These are phyloP conservation scores for Solanum piurae DNA, from an alignment of 257 asterid species.

Conservation along the genomic window DNA sequence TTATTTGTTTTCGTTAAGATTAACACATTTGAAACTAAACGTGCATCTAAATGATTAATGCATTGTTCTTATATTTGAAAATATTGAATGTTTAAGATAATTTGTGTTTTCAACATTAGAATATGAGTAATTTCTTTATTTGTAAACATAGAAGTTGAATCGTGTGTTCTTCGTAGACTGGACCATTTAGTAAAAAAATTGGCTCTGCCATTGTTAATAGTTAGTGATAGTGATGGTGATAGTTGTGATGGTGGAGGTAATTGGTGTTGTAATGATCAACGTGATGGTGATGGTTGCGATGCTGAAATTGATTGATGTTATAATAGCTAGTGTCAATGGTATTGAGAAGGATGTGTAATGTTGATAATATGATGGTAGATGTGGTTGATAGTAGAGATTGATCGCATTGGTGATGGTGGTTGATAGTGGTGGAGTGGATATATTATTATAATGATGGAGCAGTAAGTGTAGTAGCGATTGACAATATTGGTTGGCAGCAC, in stretches of 20 bases:
- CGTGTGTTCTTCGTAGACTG: neutral
- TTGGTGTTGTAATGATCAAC: neutral
- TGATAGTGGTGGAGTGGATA: neutral
- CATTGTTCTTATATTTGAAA: no score
- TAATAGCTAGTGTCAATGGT: neutral
- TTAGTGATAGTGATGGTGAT: neutral
- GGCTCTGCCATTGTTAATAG: rapidly evolving
- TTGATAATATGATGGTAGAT: neutral
- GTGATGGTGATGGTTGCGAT: neutral
- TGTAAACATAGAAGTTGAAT: no score
- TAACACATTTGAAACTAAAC: no score
- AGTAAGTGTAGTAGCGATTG: no score
- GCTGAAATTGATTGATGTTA: neutral
- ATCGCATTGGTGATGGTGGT: rapidly evolving
- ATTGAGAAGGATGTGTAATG: no score
- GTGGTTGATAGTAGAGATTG: neutral
- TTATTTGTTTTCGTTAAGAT: no score
- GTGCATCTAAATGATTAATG: no score
- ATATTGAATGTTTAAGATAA: no score
- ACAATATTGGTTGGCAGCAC: neutral
- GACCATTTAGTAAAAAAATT: rapidly evolving
- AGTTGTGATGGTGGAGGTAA: neutral
- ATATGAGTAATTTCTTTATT: no score
- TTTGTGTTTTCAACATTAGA: no score
- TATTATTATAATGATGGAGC: no score